Percentiles rank a stretch among this genome's conserved stretches.
phyloP scores from a whole-genome alignment of 164 flowering plant genomes.

The Liquidambar formosana region DNA sequence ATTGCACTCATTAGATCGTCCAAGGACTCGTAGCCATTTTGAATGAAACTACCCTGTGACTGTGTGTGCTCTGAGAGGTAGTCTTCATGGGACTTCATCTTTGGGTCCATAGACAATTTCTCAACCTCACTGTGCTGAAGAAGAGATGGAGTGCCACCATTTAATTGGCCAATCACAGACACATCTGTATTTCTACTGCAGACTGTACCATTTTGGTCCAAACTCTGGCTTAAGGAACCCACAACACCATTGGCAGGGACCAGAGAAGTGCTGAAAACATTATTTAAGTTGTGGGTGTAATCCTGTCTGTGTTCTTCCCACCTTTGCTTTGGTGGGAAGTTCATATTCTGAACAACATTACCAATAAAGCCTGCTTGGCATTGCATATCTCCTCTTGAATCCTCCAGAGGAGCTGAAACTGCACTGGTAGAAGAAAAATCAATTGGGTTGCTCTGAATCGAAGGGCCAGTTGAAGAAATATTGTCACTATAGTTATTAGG shows the following conservation, averaged over 20 bases:
- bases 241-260: conserved; percentile 11
- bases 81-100: conserved; percentile 27
- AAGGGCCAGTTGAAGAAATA: conserved; percentile 22
- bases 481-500: conserved; percentile 15
- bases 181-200: conserved; percentile 16
- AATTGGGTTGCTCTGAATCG: conserved; percentile 16
- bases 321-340: conserved; percentile 18
- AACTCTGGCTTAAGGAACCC: conserved; percentile 12
- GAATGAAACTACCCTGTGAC: conserved; percentile 27
- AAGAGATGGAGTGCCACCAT: conserved; percentile 15
- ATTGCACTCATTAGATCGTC: conserved; percentile 49
- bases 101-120: conserved; percentile 19
- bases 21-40: conserved; percentile 35
- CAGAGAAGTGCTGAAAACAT: conserved; percentile 16
- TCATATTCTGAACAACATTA: conserved; percentile 23
- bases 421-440: conserved; percentile 24
- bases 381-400: conserved; percentile 28
- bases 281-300: conserved; percentile 17
- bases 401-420: conserved; percentile 24
- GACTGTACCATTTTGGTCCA: conserved; percentile 24
- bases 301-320: conserved; percentile 31
- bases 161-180: conserved; percentile 20
- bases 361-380: conserved; percentile 32
- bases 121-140: conserved; percentile 24
- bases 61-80: conserved; percentile 33